Conservation (phyloP, 805 yeast species). For the Lipomyces sp. region DNA sequence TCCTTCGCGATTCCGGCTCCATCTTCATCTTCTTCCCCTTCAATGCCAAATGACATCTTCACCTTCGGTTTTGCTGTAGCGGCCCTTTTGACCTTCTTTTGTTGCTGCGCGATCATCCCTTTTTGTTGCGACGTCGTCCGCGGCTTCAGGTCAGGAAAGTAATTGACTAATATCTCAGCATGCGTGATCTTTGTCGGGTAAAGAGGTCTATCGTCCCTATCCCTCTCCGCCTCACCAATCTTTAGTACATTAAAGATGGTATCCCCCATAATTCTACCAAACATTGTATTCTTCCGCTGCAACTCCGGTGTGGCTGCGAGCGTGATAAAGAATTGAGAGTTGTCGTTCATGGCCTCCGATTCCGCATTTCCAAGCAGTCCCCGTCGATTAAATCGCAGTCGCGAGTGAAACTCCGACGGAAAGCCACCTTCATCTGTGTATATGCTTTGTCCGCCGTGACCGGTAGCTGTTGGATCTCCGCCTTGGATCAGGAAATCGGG, state of each 20-base stretch:
- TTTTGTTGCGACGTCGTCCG: constrained; percentile 19
- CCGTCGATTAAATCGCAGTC: constrained; percentile 57
- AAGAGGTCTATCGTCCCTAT: constrained; percentile 51
- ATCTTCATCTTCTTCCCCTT: constrained; percentile 47
- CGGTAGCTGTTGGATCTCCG: constrained; percentile 47
- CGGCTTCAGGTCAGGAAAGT: constrained; percentile 52
- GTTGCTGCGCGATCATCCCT: constrained; percentile 5
- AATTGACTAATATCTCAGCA: constrained; percentile 53
- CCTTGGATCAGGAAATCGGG: constrained; percentile 48
- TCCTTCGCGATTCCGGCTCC: constrained; percentile 26
- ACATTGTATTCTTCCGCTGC: constrained; percentile 51
- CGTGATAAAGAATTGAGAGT: constrained; percentile 57
- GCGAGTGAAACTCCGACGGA: constrained; percentile 55
- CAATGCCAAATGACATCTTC: constrained; percentile 50
- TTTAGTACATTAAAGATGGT: constrained; percentile 58
- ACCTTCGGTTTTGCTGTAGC: constrained; percentile 43
- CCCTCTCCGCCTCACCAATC: constrained; percentile 56
- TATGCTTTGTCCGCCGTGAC: constrained; percentile 43
- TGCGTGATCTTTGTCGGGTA: constrained; percentile 56
- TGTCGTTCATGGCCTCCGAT: constrained; percentile 44
- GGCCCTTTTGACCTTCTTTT: constrained; percentile 22
- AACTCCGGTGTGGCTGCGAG: constrained; percentile 53
- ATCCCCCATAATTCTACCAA: constrained; percentile 65
- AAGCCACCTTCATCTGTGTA: constrained; percentile 39
- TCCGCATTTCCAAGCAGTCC: constrained; percentile 62